Evolutionary conservation across 441 rosid genomes (phyloP).

Genomic region (Populus hybrid): DNA sequence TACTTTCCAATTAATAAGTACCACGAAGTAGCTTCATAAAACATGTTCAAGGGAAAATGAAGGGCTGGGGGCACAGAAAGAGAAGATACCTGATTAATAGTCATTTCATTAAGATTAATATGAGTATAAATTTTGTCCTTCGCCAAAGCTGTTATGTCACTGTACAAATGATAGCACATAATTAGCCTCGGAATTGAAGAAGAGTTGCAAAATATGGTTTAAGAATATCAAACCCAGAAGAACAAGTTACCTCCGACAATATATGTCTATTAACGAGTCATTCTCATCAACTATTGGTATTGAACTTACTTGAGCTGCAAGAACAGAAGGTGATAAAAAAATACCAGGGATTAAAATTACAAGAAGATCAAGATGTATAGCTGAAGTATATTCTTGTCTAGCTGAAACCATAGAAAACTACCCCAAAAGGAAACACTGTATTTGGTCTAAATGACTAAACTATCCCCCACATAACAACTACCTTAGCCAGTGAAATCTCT

Average conservation of each 20-base stretch:
- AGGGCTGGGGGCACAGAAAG: not conserved
- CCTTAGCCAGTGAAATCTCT: not conserved
- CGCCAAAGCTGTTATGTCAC: slow-evolving; percentile 99
- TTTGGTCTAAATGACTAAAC: not conserved
- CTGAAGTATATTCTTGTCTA: not conserved
- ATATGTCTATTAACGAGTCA: slow-evolving; percentile 89
- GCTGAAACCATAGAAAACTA: not conserved
- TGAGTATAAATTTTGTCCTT: slow-evolving; percentile 90
- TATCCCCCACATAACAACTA: not conserved
- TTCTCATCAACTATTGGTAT: slow-evolving; percentile 94
- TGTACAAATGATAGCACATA: slow-evolving; percentile 24
- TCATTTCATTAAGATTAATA: slow-evolving; percentile 84
- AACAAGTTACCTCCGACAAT: slow-evolving; percentile 73
- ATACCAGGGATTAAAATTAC: not conserved
- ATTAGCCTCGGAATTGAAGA: not conserved
- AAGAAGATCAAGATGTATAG: not conserved
- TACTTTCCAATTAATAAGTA: not conserved
- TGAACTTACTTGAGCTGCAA: slow-evolving; percentile 89
- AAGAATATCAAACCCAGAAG: not conserved
- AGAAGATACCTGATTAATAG: slow-evolving; percentile 72
- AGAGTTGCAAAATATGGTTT: not conserved
- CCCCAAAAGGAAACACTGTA: not conserved
- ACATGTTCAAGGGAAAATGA: not conserved
- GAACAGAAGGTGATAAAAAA: slow-evolving; percentile 8
- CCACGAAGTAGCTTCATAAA: not conserved